Evolutionary conservation across 2,329 filamentous ascomycete genomes (phyloP).

Genomic region (Ceratocystis papillata): DNA sequence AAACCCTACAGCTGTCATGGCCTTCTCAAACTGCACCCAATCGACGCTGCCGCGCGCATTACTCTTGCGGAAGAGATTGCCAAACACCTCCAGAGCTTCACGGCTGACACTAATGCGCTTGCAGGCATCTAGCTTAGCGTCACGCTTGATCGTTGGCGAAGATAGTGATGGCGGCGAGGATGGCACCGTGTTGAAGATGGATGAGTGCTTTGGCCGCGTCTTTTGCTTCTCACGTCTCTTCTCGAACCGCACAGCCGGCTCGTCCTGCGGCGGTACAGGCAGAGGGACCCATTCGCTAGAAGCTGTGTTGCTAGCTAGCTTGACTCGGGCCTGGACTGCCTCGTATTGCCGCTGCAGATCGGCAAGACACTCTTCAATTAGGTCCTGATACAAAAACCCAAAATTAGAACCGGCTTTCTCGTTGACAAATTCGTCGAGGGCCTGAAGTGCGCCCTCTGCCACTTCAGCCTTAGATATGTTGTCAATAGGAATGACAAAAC

Average conservation of each 20-base stretch:
- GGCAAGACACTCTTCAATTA: slow-evolving; percentile 33
- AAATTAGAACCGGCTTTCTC: slow-evolving; percentile 35
- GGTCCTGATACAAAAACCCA: slow-evolving; percentile 36
- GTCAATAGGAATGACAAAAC: slow-evolving; percentile 35
- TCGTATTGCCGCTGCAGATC: slow-evolving; percentile 30
- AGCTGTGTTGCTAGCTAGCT: slow-evolving; percentile 25
- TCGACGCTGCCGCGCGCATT: slow-evolving; percentile 30
- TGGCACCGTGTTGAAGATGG: slow-evolving; percentile 30
- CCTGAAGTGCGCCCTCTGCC: slow-evolving; percentile 31
- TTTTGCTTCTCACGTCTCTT: slow-evolving; percentile 36
- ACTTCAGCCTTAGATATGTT: slow-evolving; percentile 36
- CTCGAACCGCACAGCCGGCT: slow-evolving; percentile 29
- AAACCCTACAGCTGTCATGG: slow-evolving; percentile 36
- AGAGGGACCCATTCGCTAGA: slow-evolving; percentile 25
- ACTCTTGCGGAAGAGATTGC: slow-evolving; percentile 30
- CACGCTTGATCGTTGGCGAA: background rate
- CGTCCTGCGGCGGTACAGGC: slow-evolving; percentile 25
- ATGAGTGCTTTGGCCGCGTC: slow-evolving; percentile 34
- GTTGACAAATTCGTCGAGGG: slow-evolving; percentile 33
- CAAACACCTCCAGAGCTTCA: slow-evolving; percentile 34
- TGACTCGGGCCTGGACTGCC: slow-evolving; percentile 24
- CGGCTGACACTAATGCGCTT: slow-evolving; percentile 33
- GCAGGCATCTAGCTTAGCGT: background rate
- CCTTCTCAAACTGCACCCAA: slow-evolving; percentile 35
- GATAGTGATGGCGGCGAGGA: background rate